Conservation (phyloP, 805 yeast genomes). For the Lachancea sp. region DNA sequence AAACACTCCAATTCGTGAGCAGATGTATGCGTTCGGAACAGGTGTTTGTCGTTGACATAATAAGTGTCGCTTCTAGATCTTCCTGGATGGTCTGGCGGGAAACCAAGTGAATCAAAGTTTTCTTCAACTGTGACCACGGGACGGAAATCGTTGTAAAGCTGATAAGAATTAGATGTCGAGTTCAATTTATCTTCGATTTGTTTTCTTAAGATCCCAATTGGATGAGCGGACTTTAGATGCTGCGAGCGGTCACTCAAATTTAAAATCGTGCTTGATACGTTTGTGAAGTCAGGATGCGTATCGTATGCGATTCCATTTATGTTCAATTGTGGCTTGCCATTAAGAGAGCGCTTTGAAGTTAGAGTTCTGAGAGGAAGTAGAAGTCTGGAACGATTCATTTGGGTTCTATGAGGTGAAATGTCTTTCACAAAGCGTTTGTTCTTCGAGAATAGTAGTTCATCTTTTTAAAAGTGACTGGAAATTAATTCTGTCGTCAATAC, state of each 20-base stretch:
- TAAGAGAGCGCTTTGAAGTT: background rate
- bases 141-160: constrained; percentile 58
- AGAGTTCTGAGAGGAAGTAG: background rate
- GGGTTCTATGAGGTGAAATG: background rate
- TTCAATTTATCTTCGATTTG: constrained; percentile 64
- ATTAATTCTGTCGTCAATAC: background rate
- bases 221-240: constrained; percentile 72
- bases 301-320: constrained; percentile 47
- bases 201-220: constrained; percentile 76
- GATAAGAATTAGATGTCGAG: constrained; percentile 62
- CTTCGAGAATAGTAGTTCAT: background rate
- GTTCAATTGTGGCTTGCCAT: constrained; percentile 13
- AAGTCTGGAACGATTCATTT: constrained; percentile 2
- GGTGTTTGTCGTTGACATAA: constrained; percentile 64
- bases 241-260: constrained; percentile 63
- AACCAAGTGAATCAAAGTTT: constrained; percentile 88
- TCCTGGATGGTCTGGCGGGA: constrained; percentile 90
- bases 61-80: constrained; percentile 89
- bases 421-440: background rate
- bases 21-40: constrained; percentile 90
- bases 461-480: background rate
- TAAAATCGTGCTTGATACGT: constrained; percentile 69
- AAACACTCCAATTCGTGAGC: constrained; percentile 87
- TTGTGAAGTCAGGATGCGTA: constrained; percentile 71
- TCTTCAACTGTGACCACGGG: constrained; percentile 79